Evolutionary conservation across 2,329 filamentous ascomycete species (phyloP).

Genomic region (Sporothrix dimorphospora): DNA sequence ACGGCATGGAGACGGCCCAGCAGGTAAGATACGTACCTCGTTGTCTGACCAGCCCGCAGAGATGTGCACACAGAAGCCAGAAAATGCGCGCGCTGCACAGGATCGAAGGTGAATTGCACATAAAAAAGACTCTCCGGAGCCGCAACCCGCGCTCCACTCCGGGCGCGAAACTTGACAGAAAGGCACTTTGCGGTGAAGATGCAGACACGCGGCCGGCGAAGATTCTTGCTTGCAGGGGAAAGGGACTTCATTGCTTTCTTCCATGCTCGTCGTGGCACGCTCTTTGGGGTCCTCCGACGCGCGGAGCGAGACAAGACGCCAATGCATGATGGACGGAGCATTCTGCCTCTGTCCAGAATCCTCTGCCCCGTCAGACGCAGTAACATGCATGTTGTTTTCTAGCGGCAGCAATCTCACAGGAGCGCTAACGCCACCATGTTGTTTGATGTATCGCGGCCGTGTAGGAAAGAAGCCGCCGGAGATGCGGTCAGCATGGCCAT

Average conservation of each 20-base stretch:
- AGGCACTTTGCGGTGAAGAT: conserved; percentile 21
- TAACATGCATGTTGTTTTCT: conserved; percentile 27
- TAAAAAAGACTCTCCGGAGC: neutral
- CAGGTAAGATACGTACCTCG: neutral
- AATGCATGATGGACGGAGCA: neutral
- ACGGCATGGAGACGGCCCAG: conserved; percentile 19
- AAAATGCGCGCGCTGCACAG: conserved; percentile 8
- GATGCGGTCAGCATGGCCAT: conserved; percentile 9
- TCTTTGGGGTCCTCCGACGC: neutral
- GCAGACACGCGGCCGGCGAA: neutral
- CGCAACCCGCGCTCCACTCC: neutral
- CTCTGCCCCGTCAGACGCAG: conserved; percentile 11
- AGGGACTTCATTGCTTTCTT: neutral
- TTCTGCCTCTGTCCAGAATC: neutral
- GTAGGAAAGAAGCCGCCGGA: conserved; percentile 10
- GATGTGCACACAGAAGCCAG: neutral
- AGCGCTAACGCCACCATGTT: conserved; percentile 12
- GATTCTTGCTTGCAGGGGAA: neutral
- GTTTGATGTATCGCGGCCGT: neutral
- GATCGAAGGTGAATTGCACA: neutral
- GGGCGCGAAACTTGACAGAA: neutral
- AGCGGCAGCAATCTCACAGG: conserved; percentile 19
- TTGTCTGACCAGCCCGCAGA: neutral
- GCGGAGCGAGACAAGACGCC: neutral
- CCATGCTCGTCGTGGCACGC: neutral